These are phyloP conservation scores for Eucommia ulmoides DNA, from an alignment of 257 asterid species.

Conservation along the genomic window DNA sequence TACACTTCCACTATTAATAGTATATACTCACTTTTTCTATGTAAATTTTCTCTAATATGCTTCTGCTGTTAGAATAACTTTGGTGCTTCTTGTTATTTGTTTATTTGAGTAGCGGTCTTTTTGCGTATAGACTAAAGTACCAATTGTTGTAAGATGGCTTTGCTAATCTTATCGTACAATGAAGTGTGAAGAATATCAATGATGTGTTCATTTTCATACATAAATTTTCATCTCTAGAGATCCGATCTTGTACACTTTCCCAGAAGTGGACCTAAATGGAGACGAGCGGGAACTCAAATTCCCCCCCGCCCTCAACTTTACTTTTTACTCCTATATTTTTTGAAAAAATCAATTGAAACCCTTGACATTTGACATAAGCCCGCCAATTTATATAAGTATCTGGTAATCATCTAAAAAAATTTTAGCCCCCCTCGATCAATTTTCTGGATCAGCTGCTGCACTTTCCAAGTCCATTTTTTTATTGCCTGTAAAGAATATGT, in stretches of 20 bases:
- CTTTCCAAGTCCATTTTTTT: not conserved
- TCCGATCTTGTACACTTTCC: not conserved
- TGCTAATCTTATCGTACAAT: no score
- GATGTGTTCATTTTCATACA: not conserved
- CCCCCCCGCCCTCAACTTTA: not conserved
- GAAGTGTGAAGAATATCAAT: no score
- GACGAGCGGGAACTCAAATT: not conserved
- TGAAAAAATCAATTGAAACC: no score
- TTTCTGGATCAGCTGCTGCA: not conserved
- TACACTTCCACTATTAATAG: slow-evolving; percentile 24
- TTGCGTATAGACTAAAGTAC: not conserved
- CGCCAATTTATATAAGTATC: not conserved
- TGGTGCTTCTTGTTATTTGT: no score
- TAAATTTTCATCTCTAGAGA: not conserved
- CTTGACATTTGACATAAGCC: not conserved
- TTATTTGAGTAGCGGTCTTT: not conserved
- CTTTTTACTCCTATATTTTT: no score
- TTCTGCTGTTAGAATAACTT: not conserved
- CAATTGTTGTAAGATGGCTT: no score
- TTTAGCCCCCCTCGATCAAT: no score
- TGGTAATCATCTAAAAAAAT: not conserved
- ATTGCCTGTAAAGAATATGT: not conserved
- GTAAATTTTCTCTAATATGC: not conserved
- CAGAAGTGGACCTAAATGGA: not conserved
- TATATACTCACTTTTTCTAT: no score